Base-by-base conservation (phyloP, 2,329 filamentous ascomycete species). In the Aspergillus spinulosporus region DNA sequence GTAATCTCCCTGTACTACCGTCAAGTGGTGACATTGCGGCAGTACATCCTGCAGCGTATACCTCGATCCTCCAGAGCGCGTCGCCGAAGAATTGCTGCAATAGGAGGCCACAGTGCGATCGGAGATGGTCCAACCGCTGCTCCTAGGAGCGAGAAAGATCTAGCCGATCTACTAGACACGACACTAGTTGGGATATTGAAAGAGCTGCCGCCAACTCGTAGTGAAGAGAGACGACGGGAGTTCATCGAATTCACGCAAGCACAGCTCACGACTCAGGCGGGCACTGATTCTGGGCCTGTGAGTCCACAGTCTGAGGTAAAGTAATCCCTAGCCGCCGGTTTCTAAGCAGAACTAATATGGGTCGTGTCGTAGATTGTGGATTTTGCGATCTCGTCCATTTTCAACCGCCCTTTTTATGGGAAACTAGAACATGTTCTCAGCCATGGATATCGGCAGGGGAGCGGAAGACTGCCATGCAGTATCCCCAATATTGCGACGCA, bases 391-490 rank as follows among this genome's bases (percentile, higher is more conserved):
- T 92, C 88, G 84, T 80, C 84, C 7, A 77, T 96, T 1, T 96
- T 96, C 71, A 84, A 82, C 9, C 80, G 82, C 32, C 69, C 69
- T 15, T 66, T 72, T 29, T 74, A 73, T 57, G 71, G 78, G 49
- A 83, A 82, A 66, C 87, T 88, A 1, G 82, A 84, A 49, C 90
- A 97, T 74, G 67, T 96, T 4, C 82, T 99, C 3, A 92, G 90
- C 64, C 88, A 96, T 77, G 93, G 93, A 26, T 96, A 87, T 65
- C 84, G 88, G 64, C 84, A 80, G 62, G 71, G 73, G 2, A 42
- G 64, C 64, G 21, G 59, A 15, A 29, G 73, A 2, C 62, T 72
- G 4, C 69, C 74, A 8, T 78, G 78, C 34, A 70, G 64, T 5
- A 86, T 94, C 43, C 87, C 86, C 0, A 90, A 88, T 0, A 67